A percentile compares a stretch with the other conserved stretches of the same genome.
These are phyloP conservation scores for Verticillium alfalfae DNA, from an alignment of 2,329 filamentous ascomycete genomes.

Conservation along the genomic window DNA sequence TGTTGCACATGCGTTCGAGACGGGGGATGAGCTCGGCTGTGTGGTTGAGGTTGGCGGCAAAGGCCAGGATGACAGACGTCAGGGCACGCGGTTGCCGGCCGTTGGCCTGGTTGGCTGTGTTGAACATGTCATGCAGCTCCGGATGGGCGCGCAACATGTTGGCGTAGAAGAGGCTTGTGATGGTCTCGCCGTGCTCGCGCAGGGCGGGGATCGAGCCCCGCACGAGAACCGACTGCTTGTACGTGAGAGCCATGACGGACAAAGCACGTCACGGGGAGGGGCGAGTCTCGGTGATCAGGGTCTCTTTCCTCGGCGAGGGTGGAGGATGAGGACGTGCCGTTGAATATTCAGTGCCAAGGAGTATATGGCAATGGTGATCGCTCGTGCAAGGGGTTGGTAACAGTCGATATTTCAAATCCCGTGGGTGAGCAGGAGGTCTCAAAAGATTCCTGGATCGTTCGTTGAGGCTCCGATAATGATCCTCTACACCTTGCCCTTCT, in stretches of 20 bases:
- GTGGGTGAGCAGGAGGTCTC: background rate
- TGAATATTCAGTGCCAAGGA: background rate
- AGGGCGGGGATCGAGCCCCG: constrained; percentile 67
- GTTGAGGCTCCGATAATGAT: background rate
- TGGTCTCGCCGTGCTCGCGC: constrained; percentile 59
- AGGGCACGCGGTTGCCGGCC: constrained; percentile 17
- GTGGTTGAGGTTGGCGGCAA: constrained; percentile 65
- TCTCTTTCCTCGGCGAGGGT: background rate
- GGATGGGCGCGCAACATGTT: constrained; percentile 62
- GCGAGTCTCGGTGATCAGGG: background rate
- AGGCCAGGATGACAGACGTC: constrained; percentile 51
- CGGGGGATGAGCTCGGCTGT: constrained; percentile 48
- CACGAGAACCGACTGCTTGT: constrained; percentile 57
- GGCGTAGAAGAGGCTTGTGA: constrained; percentile 68
- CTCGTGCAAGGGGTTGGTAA: background rate
- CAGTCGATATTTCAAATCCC: background rate
- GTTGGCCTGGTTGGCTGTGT: constrained; percentile 26
- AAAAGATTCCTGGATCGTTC: background rate
- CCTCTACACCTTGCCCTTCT: background rate
- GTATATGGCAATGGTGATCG: background rate
- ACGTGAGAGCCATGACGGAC: constrained; percentile 32
- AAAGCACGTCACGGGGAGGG: background rate
- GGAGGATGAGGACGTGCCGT: background rate
- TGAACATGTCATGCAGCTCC: constrained; percentile 66
- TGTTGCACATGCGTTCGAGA: constrained; percentile 59